phyloP scores from a whole-genome alignment of 1,139 yeast species.

The Saccharomyces hybrid region DNA sequence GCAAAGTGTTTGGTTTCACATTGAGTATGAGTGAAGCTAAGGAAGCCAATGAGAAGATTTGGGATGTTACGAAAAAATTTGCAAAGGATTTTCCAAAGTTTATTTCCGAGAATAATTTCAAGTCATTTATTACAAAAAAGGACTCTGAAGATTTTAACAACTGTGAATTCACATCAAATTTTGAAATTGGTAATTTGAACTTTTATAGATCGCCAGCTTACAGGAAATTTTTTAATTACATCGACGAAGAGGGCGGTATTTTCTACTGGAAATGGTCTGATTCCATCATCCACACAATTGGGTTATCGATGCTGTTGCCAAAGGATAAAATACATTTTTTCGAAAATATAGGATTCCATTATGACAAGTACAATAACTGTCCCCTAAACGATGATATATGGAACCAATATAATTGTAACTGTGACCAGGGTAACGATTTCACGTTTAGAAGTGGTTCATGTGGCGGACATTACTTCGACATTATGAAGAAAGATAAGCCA shows the following conservation, averaged over 20 bases:
- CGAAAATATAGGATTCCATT: constrained; percentile 55
- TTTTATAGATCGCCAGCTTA: constrained; percentile 71
- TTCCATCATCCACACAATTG: constrained; percentile 82
- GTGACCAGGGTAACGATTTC: constrained; percentile 60
- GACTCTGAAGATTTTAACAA: constrained; percentile 57
- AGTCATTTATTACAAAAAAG: constrained; percentile 2
- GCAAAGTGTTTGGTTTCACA: constrained; percentile 67
- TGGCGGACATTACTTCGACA: constrained; percentile 37
- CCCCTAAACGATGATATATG: constrained; percentile 50
- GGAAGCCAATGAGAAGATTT: constrained; percentile 67
- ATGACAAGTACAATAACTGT: constrained; percentile 55
- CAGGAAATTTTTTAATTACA: constrained; percentile 53
- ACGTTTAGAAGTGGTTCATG: constrained; percentile 58
- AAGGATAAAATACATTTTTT: constrained; percentile 63
- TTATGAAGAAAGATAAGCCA: constrained; percentile 45
- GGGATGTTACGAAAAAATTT: constrained; percentile 67
- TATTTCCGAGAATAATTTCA: background rate
- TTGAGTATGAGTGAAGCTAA: constrained; percentile 75
- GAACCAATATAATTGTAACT: constrained; percentile 46
- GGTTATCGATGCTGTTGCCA: constrained; percentile 63
- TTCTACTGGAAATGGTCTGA: constrained; percentile 91
- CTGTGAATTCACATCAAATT: constrained; percentile 84
- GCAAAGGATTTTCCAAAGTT: constrained; percentile 46
- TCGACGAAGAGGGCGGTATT: constrained; percentile 77
- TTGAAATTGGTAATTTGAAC: constrained; percentile 65